phyloP scores from a whole-genome alignment of 1,139 yeast genomes.

The Taphrina deformans region DNA sequence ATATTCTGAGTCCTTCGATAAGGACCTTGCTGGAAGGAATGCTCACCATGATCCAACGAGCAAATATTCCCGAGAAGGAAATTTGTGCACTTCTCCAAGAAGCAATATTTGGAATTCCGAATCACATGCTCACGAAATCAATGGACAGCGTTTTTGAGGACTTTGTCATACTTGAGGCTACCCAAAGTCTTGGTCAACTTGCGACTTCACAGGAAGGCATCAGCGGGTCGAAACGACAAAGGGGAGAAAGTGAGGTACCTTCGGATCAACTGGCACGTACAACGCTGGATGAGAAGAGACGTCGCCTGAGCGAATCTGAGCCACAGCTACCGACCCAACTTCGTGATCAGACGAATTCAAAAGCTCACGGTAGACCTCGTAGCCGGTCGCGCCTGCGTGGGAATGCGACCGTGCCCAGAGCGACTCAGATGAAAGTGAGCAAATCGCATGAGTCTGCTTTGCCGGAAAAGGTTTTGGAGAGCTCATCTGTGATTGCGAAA shows the following conservation, averaged over 20 bases:
- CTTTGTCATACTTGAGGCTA: neutral
- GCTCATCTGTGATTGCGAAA: neutral
- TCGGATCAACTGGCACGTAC: constrained; percentile 26
- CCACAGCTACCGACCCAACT: neutral
- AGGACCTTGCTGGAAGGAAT: neutral
- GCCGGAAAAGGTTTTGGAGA: neutral
- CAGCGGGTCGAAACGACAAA: constrained; percentile 18
- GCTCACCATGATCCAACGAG: neutral
- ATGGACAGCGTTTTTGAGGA: constrained; percentile 21
- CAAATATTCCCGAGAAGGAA: neutral
- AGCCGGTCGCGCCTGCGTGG: neutral
- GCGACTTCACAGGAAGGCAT: neutral
- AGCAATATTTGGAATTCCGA: constrained; percentile 23
- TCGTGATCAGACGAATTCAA: neutral
- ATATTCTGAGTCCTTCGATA: constrained; percentile 1
- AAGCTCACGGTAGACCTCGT: neutral
- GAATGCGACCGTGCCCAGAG: neutral
- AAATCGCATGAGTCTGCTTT: neutral
- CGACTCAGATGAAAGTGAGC: neutral
- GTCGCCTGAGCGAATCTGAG: constrained; percentile 29
- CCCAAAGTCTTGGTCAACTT: neutral
- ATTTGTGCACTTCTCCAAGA: constrained; percentile 4
- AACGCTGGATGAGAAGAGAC: constrained; percentile 28
- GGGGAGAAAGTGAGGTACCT: constrained; percentile 32
- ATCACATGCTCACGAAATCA: constrained; percentile 18